Percentiles rank a stretch among this genome's conserved stretches.
phyloP scores from a whole-genome alignment of 768 basidiomycete genomes.

The Psilocybe azurescens region DNA sequence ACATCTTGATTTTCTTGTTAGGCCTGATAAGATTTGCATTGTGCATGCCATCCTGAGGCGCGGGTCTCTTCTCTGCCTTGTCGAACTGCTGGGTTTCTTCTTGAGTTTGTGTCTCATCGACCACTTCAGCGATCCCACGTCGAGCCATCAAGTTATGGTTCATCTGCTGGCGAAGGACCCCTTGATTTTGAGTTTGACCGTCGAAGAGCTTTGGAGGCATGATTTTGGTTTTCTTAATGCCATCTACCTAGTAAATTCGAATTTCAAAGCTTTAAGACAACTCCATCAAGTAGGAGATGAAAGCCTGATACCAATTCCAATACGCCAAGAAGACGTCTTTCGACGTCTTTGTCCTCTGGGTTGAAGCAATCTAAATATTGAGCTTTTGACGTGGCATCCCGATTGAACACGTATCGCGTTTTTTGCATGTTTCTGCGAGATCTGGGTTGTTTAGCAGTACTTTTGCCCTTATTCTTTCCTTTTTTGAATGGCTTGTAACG shows the following conservation, averaged over 20 bases:
- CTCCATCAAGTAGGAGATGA: slow-evolving; percentile 5
- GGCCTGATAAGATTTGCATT: slow-evolving; percentile 33
- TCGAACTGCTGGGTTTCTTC: slow-evolving; percentile 26
- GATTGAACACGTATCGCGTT: slow-evolving; percentile 62
- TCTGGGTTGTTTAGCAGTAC: slow-evolving; percentile 45
- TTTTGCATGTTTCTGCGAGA: slow-evolving; percentile 56
- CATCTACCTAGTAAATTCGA: not conserved
- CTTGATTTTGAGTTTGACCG: not conserved
- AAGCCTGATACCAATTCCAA: slow-evolving; percentile 50
- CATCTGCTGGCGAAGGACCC: not conserved
- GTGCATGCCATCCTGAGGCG: slow-evolving; percentile 23
- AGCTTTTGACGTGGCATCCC: slow-evolving; percentile 43
- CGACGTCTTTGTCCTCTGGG: slow-evolving; percentile 55
- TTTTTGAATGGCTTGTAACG: slow-evolving; percentile 42
- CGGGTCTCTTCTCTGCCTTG: slow-evolving; percentile 17
- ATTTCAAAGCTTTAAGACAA: slow-evolving; percentile 1
- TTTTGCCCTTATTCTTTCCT: slow-evolving; percentile 44
- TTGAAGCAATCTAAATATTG: slow-evolving; percentile 75
- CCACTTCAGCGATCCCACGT: slow-evolving; percentile 15
- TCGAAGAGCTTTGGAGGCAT: not conserved
- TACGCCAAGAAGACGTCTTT: slow-evolving; percentile 66
- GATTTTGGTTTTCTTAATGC: not conserved
- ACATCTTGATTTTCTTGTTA: slow-evolving; percentile 74
- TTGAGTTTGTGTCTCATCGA: slow-evolving; percentile 41
- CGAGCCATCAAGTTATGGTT: not conserved